Base-by-base conservation (phyloP, 257 asterid genomes). In the Fraxinus americana region DNA sequence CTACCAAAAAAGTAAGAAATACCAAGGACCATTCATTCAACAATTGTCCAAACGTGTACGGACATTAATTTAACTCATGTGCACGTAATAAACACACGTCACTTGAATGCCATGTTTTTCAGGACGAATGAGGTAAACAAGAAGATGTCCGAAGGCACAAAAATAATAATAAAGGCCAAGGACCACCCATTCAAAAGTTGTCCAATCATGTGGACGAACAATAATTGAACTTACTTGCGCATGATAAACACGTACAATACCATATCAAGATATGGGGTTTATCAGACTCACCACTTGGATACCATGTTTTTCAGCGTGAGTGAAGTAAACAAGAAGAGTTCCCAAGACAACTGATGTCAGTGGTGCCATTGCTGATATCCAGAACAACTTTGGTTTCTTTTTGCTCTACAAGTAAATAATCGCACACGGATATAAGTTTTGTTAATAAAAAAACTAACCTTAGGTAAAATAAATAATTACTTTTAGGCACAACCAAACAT, bases 351-450 rank as follows among this genome's bases (percentile, higher is more conserved):
- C 87, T 11, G 88, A 87, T 41, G 78, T 3, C 25, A 87, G 68
- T 39, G 88, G 90, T 66, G 84, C 88, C 39, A 74, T 80, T 29
- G 88, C 84, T 14, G 90, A 74, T 73, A 87, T 54, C 88, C 88
- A 87, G 74, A 80, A 87, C 16, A 82, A 80, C 78, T 84, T 84
- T 76, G 73, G 82, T 76, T 84, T 80, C 80, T 67, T 84, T 78
- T 73, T 77, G 16, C 83, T 88, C 88, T 87, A 2, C 14, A 1
- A 39, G 13, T 9, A 1, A 39, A 39, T 9, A 39, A 39, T 39
- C 3, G 45, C 12, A 10, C 45, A 10, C 45, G 13, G 13, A 39
- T 39, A 39, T 8, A 11, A 43, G 50, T 43, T 43, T 43, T 45
- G 54, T 45, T 13, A 3, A 45, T 45, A 12, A 45, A 43, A 43